Base-by-base conservation (phyloP, 2,329 filamentous ascomycete species). In the Botrytis fragariae region DNA sequence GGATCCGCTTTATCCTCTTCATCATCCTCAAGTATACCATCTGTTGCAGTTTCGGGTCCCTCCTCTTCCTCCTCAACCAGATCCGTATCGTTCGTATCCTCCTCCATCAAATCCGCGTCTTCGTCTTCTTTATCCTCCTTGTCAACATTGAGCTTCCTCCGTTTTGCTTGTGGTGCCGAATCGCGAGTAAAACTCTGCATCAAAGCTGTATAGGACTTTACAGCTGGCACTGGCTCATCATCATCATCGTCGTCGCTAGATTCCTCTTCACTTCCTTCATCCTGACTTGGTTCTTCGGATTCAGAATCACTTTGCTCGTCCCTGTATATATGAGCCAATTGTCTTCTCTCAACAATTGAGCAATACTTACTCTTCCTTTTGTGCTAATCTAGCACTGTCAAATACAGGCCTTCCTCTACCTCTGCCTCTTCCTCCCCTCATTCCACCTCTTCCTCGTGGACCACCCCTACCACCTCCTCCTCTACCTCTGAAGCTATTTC, bases 1-100 rank as follows among this genome's bases (percentile, higher is more conserved):
- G 93, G 92, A 81, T 97, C 93, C 8, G 83, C 83, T 42, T 84
- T 81, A 75, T 89, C 85, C 65, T 87, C 85, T 22, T 87, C 85
- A 61, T 88, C 87, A 61, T 84, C 82, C 39, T 84, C 78, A 25
- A 82, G 77, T 9, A 81, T 59, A n/a, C 75, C 79, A 61, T 83
- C 81, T 16, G 79, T 79, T 37, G 74, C 78, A 60, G 73, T 79
- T 74, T 83, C 81, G 1, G 84, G 83, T 1, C 84, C 85, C 62
- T 86, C 85, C 61, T 88, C 86, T 18, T 84, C 83, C 64, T 88
- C 87, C 70, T 87, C 83, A 4, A 84, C 83, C 32, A 84, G 77
- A 67, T 86, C 85, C 14, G 81, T 77, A 69, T 79, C 77, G 6
- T 75, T 72, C 29, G 29, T 37, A 32, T 74, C 73, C 35, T 71